Evolutionary conservation across 192 early-diverging fungal genomes (phyloP), one percentile per base, ranked within the genome.

Genomic region (Entomortierella chlamydospora): DNA sequence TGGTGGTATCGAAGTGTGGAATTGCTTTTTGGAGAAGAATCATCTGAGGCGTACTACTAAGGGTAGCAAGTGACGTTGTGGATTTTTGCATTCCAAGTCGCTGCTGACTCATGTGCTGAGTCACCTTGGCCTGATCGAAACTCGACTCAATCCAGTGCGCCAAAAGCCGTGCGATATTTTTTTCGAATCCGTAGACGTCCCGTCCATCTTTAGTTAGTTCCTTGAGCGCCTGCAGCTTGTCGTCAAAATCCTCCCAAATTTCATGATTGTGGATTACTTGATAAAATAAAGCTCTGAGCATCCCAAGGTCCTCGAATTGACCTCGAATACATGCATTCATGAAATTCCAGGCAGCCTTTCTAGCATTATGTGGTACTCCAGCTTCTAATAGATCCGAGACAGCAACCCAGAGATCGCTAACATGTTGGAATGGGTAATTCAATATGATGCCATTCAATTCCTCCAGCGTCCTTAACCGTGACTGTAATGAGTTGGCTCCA

Each of bases 131-230:
- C n/a, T 83, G 70, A 22, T 78, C 67, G 17, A 87, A 68, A 11
- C 76, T 82, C 41, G 83, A 81, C 30, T 78, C 79, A 23, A 88
- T 63, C 88, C 87, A 88, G 41, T 76, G 72, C 12, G 83, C 83
- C 22, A 88, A 66, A 0, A 90, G 57, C 37, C 84, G 73, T 9
- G 63, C 81, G 9, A 90, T 81, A 50, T 89, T 89, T 69, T 87
- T 87, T 64, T 90, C 89, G 33, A 90, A 87, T 5, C 82, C 81
- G 56, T 84, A 85, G 13, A 89, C 85, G 59, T 90, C 87, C 39
- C 86, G 72, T 9, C 89, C 89, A 53, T 87, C 74, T 18, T 86
- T 87, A 41, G 82, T 86, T 11, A 90, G 68, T 37, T 83, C 80
- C 30, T 60, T 74, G 4, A 90, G 57, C 9, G 87, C 88, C 17